These are phyloP conservation scores for Hamamelis virginiana DNA, from an alignment of 164 flowering plant genomes.

Conservation along the genomic window DNA sequence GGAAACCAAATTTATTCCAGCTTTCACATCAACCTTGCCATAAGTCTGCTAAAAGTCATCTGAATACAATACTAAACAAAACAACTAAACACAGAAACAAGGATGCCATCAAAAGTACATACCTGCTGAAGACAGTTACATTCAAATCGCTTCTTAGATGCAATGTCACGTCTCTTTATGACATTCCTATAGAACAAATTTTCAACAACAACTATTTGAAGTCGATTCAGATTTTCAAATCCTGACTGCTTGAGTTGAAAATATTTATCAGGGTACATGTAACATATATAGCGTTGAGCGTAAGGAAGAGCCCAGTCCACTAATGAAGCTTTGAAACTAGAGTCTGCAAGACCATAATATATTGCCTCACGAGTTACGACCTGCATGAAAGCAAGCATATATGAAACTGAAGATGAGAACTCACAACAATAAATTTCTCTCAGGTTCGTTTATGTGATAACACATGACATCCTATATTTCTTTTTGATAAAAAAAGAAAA, in stretches of 20 bases:
- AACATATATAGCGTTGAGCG: conserved; percentile 79
- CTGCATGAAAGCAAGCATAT: conserved; percentile 38
- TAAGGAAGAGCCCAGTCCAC: conserved; percentile 88
- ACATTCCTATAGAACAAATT: conserved; percentile 63
- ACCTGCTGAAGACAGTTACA: conserved; percentile 84
- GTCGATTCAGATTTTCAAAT: conserved; percentile 34
- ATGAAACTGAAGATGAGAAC: not conserved
- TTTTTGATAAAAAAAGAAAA: no score
- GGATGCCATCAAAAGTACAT: conserved; percentile 8
- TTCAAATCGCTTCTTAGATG: conserved; percentile 54
- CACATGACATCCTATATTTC: not conserved
- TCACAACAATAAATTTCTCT: not conserved
- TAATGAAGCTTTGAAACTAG: conserved; percentile 45
- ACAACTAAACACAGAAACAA: conserved; percentile 4
- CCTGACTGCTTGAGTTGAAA: conserved; percentile 48
- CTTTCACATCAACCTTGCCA: not conserved
- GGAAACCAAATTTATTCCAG: not conserved
- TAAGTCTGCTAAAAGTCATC: not conserved
- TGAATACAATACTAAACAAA: not conserved
- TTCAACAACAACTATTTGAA: conserved; percentile 65
- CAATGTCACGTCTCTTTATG: conserved; percentile 41
- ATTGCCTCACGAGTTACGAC: conserved; percentile 79
- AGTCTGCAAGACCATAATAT: conserved; percentile 50
- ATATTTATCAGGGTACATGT: conserved; percentile 56
- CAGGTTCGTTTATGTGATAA: not conserved